Evolutionary conservation across 352 stramenopile species (phyloP), one percentile per base, ranked within the genome.

Genomic region (Globisporangium megalacanthum): DNA sequence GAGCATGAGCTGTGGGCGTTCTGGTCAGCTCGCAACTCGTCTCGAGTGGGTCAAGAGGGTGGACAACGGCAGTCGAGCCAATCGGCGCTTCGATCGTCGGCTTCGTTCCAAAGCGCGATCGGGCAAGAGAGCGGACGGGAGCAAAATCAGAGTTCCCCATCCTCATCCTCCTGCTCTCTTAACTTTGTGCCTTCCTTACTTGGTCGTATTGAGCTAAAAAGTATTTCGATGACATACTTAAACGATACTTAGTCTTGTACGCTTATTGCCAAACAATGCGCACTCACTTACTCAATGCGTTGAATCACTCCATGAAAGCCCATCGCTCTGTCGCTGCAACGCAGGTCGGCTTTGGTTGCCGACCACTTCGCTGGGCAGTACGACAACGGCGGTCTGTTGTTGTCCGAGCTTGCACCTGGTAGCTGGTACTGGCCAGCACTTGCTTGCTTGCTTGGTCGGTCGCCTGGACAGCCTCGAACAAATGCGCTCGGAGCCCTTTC

Each of bases 11-110:
- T 20, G 22, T 22, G 20, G 44, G 49, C 10, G 49, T 54, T 54
- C 49, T 39, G 49, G 49, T 11, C 49, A 54, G 49, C 8, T 31
- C 31, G 6, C 14, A 9, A 9, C 49, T 54, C 22, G 49, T 11
- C 33, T 54, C 42, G 44, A 49, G 19, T 9, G 17, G n/a, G 19
- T 31, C 44, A 29, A 49, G 49, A 54, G 31, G 49, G 49, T 54
- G 33, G 49, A 54, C 49, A 54, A 45, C 49, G 49, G 31, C 49
- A 10, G 4, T n/a, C n/a, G 49, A 54, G 49, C 49, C 49, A 54
- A 54, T 54, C 49, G 29, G 49, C 6, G 37, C 22, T 31, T 31
- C 33, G 8, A 36, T 11, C 25, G 33, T 20, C 31, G 49, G 49
- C 49, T 54, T 54, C 25, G 25, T 29, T 29, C 49, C 49, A 45